These are phyloP conservation scores for Thyridium curvatum DNA, from an alignment of 2,329 filamentous ascomycete species.

Conservation along the genomic window DNA sequence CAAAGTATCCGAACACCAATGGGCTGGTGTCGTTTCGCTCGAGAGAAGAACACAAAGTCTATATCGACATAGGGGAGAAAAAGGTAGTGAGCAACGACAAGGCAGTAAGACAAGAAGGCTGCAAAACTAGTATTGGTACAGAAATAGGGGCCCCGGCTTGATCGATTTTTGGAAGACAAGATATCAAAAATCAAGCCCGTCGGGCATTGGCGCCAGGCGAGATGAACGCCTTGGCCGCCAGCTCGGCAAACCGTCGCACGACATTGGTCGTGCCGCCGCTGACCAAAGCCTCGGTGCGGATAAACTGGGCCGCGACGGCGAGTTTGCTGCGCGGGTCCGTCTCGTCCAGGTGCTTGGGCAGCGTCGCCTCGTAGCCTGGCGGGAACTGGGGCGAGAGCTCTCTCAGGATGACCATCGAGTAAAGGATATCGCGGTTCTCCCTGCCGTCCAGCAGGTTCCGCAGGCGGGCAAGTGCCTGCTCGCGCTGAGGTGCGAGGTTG, in stretches of 20 bases:
- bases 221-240: constrained; percentile 56
- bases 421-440: constrained; percentile 86
- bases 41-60: no score
- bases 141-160: no score
- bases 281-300: constrained; percentile 56
- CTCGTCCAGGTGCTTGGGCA: constrained; percentile 58
- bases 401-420: constrained; percentile 77
- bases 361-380: constrained; percentile 48
- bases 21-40: no score
- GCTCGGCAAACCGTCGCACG: constrained; percentile 62
- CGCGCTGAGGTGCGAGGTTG: constrained; percentile 34
- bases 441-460: constrained; percentile 68
- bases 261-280: constrained; percentile 69
- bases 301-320: constrained; percentile 63
- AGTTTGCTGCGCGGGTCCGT: constrained; percentile 60
- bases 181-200: neutral
- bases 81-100: no score
- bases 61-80: no score
- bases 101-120: no score
- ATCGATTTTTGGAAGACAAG: no score
- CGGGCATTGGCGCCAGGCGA: constrained; percentile 39
- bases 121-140: no score
- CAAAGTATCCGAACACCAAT: no score
- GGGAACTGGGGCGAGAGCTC: constrained; percentile 63
- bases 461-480: constrained; percentile 58